Evolutionary conservation across 2,329 filamentous ascomycete species (phyloP).

Genomic region (Trichoderma aggressivum): DNA sequence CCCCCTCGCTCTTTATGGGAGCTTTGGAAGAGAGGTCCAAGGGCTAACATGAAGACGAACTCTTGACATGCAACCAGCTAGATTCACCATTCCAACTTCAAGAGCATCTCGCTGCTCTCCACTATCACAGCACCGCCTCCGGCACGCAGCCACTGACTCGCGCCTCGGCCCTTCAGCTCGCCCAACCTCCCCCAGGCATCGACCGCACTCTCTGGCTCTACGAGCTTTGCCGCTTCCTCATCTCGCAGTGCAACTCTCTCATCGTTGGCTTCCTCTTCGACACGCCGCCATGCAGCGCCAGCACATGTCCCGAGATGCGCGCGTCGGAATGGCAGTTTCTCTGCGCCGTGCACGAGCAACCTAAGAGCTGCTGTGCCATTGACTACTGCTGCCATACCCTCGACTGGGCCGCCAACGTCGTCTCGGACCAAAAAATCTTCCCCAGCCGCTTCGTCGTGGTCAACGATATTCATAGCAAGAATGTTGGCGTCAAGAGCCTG

Average conservation of each 20-base stretch:
- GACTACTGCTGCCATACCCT: conserved; percentile 99
- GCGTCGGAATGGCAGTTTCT: conserved; percentile 99
- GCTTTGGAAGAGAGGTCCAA: not conserved
- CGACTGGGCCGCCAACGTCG: conserved; percentile 93
- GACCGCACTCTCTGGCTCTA: conserved; percentile 94
- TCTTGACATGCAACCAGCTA: conserved; percentile 55
- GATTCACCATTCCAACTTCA: conserved; percentile 97
- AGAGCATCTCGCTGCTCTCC: conserved; percentile 90
- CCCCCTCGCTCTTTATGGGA: not conserved
- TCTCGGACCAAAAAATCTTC: conserved; percentile 93
- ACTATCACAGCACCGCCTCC: conserved; percentile 71
- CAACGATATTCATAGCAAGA: conserved; percentile 56
- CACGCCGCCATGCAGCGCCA: conserved; percentile 78
- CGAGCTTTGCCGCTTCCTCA: conserved; percentile 93
- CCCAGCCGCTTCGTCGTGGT: conserved; percentile 71
- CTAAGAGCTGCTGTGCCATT: conserved; percentile 95
- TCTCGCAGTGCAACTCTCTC: conserved; percentile 88
- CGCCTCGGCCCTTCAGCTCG: conserved; percentile 70
- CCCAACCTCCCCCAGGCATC: conserved; percentile 74
- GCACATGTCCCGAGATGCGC: conserved; percentile 96
- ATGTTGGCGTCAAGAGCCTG: conserved; percentile 72
- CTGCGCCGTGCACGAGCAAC: conserved; percentile 93
- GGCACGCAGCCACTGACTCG: conserved; percentile 71
- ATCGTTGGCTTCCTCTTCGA: conserved; percentile 93
- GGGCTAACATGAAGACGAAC: not conserved